Base-by-base conservation (phyloP, 129 eudicot genomes). In the Flaveria ramosissima region DNA sequence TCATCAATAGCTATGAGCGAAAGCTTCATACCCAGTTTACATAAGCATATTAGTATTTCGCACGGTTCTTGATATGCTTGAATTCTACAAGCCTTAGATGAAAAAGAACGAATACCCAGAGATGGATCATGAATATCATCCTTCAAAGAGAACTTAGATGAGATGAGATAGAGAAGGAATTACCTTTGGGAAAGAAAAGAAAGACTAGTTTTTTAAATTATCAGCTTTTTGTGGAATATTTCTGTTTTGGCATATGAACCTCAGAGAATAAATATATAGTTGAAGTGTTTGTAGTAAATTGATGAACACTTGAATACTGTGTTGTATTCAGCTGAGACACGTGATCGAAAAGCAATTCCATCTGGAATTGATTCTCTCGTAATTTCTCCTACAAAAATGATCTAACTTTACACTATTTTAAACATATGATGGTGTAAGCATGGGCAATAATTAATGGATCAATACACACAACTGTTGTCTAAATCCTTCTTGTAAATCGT, bases 141-240 rank as follows among this genome's bases (percentile, higher is more conserved):
- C 65, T 62, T 63, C 14, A 72, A 8, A n/a, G 45, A 42, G n/a
- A 75, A 27, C 21, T 46, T 48, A 21, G 70, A 69, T 45, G 74
- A 59, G 48, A 55, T 42, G 73, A 72, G 78, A 65, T 32, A 15
- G 6, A 26, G 26, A 51, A 21, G 19, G 20, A 70, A 52, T 47
- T 71, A 60, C 62, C 65, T 70, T 17, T 26, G 75, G 41, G 7
- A 36, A 36, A 36, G 41, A 55, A 80, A 80, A 67, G 80, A 57
- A 8, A 56, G 75, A 74, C 52, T 70, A 57, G 64, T 80, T 73
- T 80, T 56, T 52, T 52, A 8, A 45, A 8, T 45, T 32, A 46
- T 80, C 84, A 80, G 80, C 76, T 80, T 80, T 80, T 42, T 74
- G 75, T 56, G 39, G 75, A 79, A 46, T 73, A 45, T 53, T 43